Base-by-base conservation (phyloP, 2,329 filamentous ascomycete species). In the Colletotrichum incanum region DNA sequence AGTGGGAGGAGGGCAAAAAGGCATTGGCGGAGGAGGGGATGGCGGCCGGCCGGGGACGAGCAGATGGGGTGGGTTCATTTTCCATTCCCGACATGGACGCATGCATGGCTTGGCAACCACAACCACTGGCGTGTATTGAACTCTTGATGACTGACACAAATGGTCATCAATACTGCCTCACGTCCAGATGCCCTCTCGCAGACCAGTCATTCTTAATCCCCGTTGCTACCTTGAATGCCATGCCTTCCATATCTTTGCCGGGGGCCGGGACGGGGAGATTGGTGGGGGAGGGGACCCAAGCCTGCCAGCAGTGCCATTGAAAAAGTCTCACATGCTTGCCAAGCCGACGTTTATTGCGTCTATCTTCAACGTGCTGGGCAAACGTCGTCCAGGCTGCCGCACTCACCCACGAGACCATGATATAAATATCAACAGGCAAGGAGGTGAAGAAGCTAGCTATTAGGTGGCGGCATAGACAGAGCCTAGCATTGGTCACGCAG, bases 311-410 rank as follows among this genome's bases (percentile, higher is more conserved):
- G 18, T 47, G 54, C 54, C 63, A 39, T 67, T 67, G 63, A 34
- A 28, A 5, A 14, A 55, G 52, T 60, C 67, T 70, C 62, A 70
- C 67, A 60, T 70, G 62, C 62, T 61, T 66, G 62, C 67, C 62
- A 59, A 54, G 55, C 28, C n/a, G 28, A 34, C 41, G 31, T 43
- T 59, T 34, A 20, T 28, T 20, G 31, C 50, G 58, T 55, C 39
- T 41, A 20, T 37, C 55, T 60, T 34, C 55, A 60, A 12, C 14
- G 54, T 45, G 16, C 31, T 47, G 37, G 54, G 47, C 47, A 31
- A 37, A 55, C 23, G 20, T 39, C 28, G n/a, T 16, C 62, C 18
- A 66, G 54, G 45, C 54, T 31, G 54, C 37, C 62, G 55, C 62
- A 60, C 61, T 55, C 37, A 26, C 45, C 61, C 37, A 60, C 43